Evolutionary conservation across 345 rosid genomes (phyloP).

Genomic region (Eucalyptus paniculata): DNA sequence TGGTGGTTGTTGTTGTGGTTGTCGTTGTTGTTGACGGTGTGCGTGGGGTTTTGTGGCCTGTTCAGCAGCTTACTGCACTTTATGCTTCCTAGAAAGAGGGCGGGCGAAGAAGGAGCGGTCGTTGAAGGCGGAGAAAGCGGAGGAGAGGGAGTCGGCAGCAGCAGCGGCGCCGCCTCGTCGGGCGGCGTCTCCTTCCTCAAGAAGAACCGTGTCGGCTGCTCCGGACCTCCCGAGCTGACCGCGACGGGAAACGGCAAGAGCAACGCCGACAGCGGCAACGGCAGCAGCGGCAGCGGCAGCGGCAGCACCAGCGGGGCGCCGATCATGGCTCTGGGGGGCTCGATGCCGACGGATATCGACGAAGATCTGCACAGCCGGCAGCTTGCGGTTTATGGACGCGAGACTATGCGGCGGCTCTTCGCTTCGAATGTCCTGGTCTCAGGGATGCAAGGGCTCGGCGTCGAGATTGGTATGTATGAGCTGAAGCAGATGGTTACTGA

Average conservation of each 20-base stretch:
- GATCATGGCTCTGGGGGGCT: slow-evolving; percentile 59
- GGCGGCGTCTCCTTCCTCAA: slow-evolving; percentile 24
- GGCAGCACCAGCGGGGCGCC: neutral
- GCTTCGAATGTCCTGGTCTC: slow-evolving; percentile 79
- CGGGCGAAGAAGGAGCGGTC: slow-evolving; percentile 25
- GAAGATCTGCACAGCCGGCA: slow-evolving; percentile 97
- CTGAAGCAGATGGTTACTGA: neutral
- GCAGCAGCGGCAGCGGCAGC: neutral
- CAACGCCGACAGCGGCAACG: neutral
- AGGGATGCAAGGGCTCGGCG: slow-evolving; percentile 92
- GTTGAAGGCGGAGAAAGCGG: slow-evolving; percentile 20
- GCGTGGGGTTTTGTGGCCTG: slow-evolving; percentile 15
- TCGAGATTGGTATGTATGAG: slow-evolving; percentile 59
- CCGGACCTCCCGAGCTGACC: slow-evolving; percentile 2
- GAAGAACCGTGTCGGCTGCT: slow-evolving; percentile 38
- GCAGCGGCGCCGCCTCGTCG: neutral
- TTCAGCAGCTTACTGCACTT: slow-evolving; percentile 55
- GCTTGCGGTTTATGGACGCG: slow-evolving; percentile 97
- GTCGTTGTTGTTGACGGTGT: neutral
- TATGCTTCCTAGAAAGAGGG: slow-evolving; percentile 96
- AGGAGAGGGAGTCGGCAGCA: neutral
- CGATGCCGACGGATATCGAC: slow-evolving; percentile 61
- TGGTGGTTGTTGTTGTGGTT: neutral
- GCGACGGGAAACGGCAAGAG: neutral
- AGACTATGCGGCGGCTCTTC: slow-evolving; percentile 91